These are phyloP conservation scores for Dendrobium catenatum DNA, from an alignment of 106 monocot species.

Conservation along the genomic window DNA sequence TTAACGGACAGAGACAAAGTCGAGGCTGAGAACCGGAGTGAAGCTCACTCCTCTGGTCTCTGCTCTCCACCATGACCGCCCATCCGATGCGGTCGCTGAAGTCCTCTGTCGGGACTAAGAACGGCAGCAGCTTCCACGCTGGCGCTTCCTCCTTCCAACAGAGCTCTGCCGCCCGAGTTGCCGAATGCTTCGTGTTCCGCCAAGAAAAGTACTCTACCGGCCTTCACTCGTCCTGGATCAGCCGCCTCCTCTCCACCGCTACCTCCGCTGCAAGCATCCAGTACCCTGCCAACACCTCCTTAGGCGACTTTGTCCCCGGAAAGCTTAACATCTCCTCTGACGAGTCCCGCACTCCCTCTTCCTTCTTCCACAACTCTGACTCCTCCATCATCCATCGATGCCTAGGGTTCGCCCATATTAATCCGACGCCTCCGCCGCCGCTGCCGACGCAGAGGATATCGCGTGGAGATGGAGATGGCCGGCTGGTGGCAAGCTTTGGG, in stretches of 20 bases:
- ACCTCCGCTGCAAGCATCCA: neutral
- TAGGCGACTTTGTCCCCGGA: neutral
- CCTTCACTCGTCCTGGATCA: conserved; percentile 1
- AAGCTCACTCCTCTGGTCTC: neutral
- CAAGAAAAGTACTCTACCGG: neutral
- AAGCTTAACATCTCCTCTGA: neutral
- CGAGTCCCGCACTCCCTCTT: neutral
- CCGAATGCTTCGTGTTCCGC: neutral
- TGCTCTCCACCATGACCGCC: neutral
- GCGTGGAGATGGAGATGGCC: neutral
- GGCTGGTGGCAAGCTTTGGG: neutral
- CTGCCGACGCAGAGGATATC: neutral
- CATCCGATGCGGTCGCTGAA: neutral
- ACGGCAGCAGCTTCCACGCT: neutral
- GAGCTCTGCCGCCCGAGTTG: neutral
- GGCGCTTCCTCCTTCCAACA: neutral
- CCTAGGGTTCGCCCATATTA: neutral
- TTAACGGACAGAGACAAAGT: too few species aligned
- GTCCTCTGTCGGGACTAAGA: neutral
- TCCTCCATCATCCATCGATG: neutral
- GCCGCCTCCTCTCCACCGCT: neutral
- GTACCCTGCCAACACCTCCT: neutral
- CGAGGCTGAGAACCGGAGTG: neutral
- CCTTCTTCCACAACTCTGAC: neutral
- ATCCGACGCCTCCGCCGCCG: neutral